Conservation (phyloP, 2,329 filamentous ascomycete species). For the Trematosphaeria pertusa region DNA sequence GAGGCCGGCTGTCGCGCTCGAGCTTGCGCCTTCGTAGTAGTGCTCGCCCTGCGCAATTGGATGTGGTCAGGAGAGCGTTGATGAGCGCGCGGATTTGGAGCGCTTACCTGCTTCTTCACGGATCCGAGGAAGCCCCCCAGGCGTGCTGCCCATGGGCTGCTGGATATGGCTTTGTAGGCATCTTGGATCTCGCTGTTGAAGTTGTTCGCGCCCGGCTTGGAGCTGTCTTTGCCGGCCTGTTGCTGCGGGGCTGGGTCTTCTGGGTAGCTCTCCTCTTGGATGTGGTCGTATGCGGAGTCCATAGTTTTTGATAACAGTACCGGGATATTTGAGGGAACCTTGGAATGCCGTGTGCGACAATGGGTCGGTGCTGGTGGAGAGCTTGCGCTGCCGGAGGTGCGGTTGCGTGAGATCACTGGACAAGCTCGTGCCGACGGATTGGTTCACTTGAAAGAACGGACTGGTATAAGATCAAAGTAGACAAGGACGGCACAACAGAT, state of each 20-base stretch:
- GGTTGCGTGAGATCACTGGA: too few relatives aligned
- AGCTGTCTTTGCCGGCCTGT: conserved; percentile 54
- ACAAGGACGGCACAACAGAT: too few relatives aligned
- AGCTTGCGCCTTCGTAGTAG: conserved; percentile 81
- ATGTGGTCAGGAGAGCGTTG: too few relatives aligned
- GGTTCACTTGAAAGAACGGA: too few relatives aligned
- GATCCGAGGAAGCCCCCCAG: conserved; percentile 89
- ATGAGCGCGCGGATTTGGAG: conserved; percentile 6
- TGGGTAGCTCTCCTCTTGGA: conserved; percentile 77
- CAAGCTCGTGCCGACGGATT: too few relatives aligned
- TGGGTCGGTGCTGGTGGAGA: neutral
- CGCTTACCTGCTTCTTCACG: conserved; percentile 85
- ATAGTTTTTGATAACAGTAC: conserved; percentile 59
- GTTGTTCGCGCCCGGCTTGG: conserved; percentile 51
- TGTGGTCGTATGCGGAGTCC: conserved; percentile 98
- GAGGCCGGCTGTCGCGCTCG: conserved; percentile 83
- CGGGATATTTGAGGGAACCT: neutral
- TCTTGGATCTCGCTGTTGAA: conserved; percentile 92
- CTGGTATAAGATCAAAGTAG: too few relatives aligned
- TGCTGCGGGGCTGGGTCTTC: conserved; percentile 57
- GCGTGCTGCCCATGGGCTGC: conserved; percentile 87
- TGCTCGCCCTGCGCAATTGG: conserved; percentile 87
- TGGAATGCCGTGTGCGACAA: neutral
- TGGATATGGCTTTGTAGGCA: conserved; percentile 91
- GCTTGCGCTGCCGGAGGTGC: neutral